A percentile compares a stretch with the other conserved stretches of the same genome.
These are phyloP conservation scores for Fusarium sp. DNA, from an alignment of 2,329 filamentous ascomycete species.

Conservation along the genomic window DNA sequence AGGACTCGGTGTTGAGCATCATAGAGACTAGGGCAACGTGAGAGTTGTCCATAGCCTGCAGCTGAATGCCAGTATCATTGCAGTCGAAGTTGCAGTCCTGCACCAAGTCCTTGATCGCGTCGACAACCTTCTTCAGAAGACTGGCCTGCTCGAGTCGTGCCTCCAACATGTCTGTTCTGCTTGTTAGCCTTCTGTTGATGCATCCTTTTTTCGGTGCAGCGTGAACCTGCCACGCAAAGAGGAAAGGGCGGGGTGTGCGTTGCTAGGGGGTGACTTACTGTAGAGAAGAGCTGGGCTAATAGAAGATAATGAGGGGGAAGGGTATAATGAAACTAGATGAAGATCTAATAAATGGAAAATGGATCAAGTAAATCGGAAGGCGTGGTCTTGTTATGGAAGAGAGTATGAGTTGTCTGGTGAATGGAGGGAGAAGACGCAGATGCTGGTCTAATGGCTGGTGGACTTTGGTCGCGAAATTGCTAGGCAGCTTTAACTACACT, in stretches of 20 bases:
- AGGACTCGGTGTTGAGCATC: constrained; percentile 96
- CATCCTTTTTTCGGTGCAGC: constrained; percentile 6
- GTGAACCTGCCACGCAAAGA: constrained; percentile 31
- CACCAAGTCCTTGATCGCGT: constrained; percentile 98
- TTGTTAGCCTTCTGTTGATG: constrained; percentile 31
- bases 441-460: constrained; percentile 9
- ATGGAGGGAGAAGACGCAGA: constrained; percentile 31
- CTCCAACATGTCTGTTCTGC: constrained; percentile 81
- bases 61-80: constrained; percentile 98
- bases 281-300: background rate
- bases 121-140: constrained; percentile 97
- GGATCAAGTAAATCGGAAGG: background rate
- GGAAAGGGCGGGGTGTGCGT: constrained; percentile 32
- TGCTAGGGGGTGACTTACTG: constrained; percentile 33
- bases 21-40: constrained; percentile 99
- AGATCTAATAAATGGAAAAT: background rate
- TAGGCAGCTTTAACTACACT: constrained; percentile 31
- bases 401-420: constrained; percentile 27
- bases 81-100: constrained; percentile 99
- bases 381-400: background rate
- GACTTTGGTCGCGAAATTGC: constrained; percentile 33
- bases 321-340: background rate
- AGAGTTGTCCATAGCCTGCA: constrained; percentile 99
- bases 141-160: constrained; percentile 95
- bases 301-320: background rate